Conservation (phyloP, 192 early-diverging fungal species). For the Dissophora globulifera region DNA sequence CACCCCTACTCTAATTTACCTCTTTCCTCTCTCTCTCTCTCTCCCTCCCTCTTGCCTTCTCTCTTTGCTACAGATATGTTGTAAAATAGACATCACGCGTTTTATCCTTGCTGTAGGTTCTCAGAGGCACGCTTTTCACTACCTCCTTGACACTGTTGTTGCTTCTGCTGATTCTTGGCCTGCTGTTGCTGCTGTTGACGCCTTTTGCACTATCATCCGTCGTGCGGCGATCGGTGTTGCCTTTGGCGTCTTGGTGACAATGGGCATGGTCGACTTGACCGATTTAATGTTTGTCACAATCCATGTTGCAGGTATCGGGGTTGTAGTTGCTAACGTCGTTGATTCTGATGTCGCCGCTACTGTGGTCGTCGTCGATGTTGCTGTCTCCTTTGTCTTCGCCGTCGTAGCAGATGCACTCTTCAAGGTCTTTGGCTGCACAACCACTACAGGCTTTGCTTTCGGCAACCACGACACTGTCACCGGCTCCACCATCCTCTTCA, state of each 20-base stretch:
- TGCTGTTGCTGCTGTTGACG: background rate
- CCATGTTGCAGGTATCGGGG: background rate
- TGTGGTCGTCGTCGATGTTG: background rate
- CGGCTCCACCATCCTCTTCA: slow-evolving; percentile 32
- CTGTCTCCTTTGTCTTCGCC: background rate
- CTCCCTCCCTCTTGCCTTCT: too few species aligned
- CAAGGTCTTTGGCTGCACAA: background rate
- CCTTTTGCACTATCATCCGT: background rate
- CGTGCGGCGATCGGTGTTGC: background rate
- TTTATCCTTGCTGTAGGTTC: too few species aligned
- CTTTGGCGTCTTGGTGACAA: slow-evolving; percentile 29
- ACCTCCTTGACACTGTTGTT: background rate
- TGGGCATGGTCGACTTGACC: slow-evolving; percentile 39
- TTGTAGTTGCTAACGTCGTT: background rate
- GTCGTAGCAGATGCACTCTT: background rate
- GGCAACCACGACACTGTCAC: slow-evolving; percentile 44
- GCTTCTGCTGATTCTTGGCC: background rate
- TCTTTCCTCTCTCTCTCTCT: too few species aligned
- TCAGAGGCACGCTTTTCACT: background rate
- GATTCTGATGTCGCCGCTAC: background rate
- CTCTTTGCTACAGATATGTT: too few species aligned
- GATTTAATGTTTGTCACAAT: slow-evolving; percentile 40
- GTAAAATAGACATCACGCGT: too few species aligned
- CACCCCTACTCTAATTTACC: too few species aligned
- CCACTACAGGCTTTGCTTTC: background rate